Base-by-base conservation (phyloP, 2,329 filamentous ascomycete species). In the Hawksworthiomyces lignivorus region DNA sequence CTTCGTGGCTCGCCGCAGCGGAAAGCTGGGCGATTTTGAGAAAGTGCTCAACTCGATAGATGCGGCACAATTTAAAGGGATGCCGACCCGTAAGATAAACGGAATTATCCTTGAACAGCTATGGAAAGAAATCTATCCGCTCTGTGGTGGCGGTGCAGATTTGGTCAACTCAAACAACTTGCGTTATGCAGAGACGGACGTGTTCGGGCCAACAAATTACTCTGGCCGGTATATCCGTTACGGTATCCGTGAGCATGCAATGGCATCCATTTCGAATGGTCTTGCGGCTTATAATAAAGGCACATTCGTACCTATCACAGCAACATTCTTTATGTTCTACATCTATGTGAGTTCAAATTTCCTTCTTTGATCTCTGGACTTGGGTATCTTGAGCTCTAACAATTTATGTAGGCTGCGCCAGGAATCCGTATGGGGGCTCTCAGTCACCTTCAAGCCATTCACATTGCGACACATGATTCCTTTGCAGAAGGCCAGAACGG, bases 301-400 rank as follows among this genome's bases (percentile, higher is more conserved):
- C 19, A 75, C 73, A 0, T 68, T 80, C 48, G 58, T 80, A 7
- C 75, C 75, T 0, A 59, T 79, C 27, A 80, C 75, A 1, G 70
- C 71, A 0, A 68, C 66, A 5, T 80, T 80, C 59, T 78, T 79
- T 62, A 80, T 80, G 72, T 80, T 80, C 56, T 79, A 79, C 50
- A 58, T 72, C 5, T 65, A 63, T 44, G 50, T 46, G 32, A 39
- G 44, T 27, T 17, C 11, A 7, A n/a, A n/a, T n/a, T n/a, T n/a
- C n/a, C n/a, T n/a, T n/a, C n/a, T n/a, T n/a, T n/a, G n/a, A n/a
- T n/a, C n/a, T n/a, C n/a, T n/a, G n/a, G n/a, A n/a, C n/a, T n/a
- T n/a, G n/a, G n/a, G n/a, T n/a, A n/a, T n/a, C n/a, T n/a, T n/a
- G n/a, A n/a, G 18, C 18, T 18, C 2, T 27, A 3, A 20, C 14